phyloP scores from a whole-genome alignment of 441 rosid species.

The Euphorbia corollata region DNA sequence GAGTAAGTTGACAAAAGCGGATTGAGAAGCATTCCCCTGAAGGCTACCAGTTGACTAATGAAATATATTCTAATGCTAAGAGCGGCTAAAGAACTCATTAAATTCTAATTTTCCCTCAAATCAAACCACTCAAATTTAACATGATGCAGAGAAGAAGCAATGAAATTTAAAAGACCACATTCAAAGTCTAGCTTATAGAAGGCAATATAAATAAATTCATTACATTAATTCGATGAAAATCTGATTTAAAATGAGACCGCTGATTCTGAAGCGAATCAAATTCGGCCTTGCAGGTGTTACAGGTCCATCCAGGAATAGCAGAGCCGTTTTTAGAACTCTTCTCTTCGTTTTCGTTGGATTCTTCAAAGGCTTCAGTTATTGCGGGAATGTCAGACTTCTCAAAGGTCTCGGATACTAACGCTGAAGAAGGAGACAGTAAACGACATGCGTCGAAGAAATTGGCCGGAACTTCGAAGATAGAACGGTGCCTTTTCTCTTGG shows the following conservation, averaged over 20 bases:
- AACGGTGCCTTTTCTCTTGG: conserved; percentile 39
- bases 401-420: conserved; percentile 24
- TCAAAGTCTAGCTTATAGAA: background rate
- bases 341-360: conserved; percentile 27
- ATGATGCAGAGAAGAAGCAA: background rate
- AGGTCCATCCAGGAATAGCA: conserved; percentile 62
- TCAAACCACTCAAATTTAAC: background rate
- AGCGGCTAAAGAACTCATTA: background rate
- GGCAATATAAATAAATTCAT: background rate
- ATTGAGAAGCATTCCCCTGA: background rate
- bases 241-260: conserved; percentile 89
- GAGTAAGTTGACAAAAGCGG: too few relatives aligned
- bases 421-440: conserved; percentile 44
- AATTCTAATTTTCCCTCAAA: background rate
- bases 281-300: conserved; percentile 73
- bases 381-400: conserved; percentile 16
- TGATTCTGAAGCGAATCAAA: conserved; percentile 80
- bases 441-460: conserved; percentile 61
- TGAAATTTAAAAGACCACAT: background rate
- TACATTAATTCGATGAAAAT: conserved; percentile 90
- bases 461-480: conserved; percentile 56
- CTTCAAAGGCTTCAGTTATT: conserved; percentile 16
- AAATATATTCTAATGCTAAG: background rate
- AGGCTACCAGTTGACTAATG: background rate
- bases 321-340: conserved; percentile 26